Percentiles rank a stretch among this genome's conserved stretches.
Evolutionary conservation across 2,329 filamentous ascomycete species (phyloP).

Genomic region (Pyricularia sp.): DNA sequence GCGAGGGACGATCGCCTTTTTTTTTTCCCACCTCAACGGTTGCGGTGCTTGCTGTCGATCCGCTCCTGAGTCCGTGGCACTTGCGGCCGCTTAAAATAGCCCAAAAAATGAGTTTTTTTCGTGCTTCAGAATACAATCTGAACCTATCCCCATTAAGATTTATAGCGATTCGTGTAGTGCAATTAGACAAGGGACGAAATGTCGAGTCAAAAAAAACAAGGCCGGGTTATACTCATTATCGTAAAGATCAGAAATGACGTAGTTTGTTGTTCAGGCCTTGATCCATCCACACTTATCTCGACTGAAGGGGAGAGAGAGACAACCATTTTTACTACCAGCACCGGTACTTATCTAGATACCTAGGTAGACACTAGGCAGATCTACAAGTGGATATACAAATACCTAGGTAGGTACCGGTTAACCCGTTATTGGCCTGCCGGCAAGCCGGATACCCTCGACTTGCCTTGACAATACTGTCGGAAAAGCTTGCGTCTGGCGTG

Average conservation of each 20-base stretch:
- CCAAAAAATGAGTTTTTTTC: not conserved
- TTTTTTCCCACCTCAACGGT: not conserved
- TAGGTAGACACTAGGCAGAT: not conserved
- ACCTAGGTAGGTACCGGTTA: not conserved
- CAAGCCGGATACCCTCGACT: not conserved
- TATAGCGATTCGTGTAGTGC: no score
- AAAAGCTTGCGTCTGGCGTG: not conserved
- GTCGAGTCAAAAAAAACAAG: not conserved
- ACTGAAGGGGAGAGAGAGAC: not conserved
- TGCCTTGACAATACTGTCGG: not conserved
- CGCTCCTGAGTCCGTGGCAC: not conserved
- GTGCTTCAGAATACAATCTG: not conserved
- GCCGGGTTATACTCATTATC: not conserved
- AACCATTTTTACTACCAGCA: not conserved
- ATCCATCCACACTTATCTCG: not conserved
- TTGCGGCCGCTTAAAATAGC: not conserved
- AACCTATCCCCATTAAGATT: no score
- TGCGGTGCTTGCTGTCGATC: not conserved
- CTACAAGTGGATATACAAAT: not conserved
- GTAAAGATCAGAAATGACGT: not conserved
- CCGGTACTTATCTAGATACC: no score
- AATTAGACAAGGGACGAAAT: not conserved
- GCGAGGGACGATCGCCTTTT: not conserved
- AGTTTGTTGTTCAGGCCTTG: not conserved
- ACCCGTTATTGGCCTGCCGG: not conserved